These are phyloP conservation scores for Pestalotiopsis sp. DNA, from an alignment of 2,329 filamentous ascomycete genomes.

Conservation along the genomic window DNA sequence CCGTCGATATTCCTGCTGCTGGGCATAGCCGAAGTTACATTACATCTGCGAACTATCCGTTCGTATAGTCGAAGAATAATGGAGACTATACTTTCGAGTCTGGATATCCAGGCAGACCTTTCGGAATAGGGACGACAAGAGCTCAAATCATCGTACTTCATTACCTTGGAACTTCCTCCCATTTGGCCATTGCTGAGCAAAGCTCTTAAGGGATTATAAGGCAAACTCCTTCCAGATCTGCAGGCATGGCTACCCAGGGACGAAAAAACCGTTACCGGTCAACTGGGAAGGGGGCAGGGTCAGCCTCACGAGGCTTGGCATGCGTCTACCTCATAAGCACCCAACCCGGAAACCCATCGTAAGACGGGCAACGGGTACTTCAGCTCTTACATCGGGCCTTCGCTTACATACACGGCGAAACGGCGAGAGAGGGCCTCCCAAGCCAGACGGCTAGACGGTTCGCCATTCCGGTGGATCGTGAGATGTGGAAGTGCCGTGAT, in stretches of 20 bases:
- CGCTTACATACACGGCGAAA: background rate
- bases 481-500: background rate
- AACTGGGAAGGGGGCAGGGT: background rate
- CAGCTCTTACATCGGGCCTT: background rate
- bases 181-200: background rate
- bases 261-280: background rate
- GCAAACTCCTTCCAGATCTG: background rate
- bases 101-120: background rate
- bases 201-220: background rate
- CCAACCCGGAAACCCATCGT: background rate
- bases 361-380: background rate
- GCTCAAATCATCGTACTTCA: background rate
- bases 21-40: background rate
- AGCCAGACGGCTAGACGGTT: conserved; percentile 3
- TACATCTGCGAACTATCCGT: background rate
- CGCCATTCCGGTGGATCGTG: background rate
- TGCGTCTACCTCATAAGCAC: background rate
- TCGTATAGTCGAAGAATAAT: background rate
- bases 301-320: conserved; percentile 7
- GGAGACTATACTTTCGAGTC: background rate
- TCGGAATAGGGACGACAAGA: background rate
- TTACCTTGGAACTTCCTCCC: background rate
- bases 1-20: background rate
- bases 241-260: background rate
- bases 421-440: background rate